Percentiles rank a stretch among this genome's conserved stretches.
Conservation (phyloP, 345 rosid genomes). For the Linum tenue region DNA sequence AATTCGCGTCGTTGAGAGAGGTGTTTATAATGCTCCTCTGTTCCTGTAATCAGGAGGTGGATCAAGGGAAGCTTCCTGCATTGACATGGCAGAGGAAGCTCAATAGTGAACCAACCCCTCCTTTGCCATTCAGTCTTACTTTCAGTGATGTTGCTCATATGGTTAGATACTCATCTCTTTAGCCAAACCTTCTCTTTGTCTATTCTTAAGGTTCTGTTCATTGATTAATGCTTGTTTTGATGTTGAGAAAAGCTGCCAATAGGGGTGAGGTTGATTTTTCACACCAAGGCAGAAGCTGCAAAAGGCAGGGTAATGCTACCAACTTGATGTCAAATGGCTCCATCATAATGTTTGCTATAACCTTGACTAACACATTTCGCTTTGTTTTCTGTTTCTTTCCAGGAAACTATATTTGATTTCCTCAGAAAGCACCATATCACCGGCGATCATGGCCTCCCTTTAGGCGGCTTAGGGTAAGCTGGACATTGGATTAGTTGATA, state of each 20-base stretch:
- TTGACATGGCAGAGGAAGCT: slow-evolving; percentile 53
- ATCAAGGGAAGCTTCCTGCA: slow-evolving; percentile 32
- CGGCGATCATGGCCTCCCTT: slow-evolving; percentile 58
- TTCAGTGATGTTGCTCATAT: slow-evolving; percentile 39
- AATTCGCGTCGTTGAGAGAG: not conserved
- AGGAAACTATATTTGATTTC: slow-evolving; percentile 48
- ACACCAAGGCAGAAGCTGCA: slow-evolving; percentile 41
- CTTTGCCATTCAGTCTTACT: slow-evolving; percentile 28
- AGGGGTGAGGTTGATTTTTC: slow-evolving; percentile 50
- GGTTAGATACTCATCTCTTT: slow-evolving; percentile 28
- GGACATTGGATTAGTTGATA: not conserved
- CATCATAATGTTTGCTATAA: not conserved
- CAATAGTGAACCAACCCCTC: slow-evolving; percentile 27
- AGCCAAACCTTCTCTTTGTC: not conserved
- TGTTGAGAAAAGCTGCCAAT: slow-evolving; percentile 37
- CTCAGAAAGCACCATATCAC: slow-evolving; percentile 38
- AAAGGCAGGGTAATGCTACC: slow-evolving; percentile 50
- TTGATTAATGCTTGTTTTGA: not conserved
- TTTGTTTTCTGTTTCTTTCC: slow-evolving; percentile 8
- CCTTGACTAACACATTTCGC: not conserved
- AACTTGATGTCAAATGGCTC: not conserved
- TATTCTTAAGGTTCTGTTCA: not conserved
- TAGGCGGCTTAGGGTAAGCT: slow-evolving; percentile 71
- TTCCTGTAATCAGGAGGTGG: slow-evolving; percentile 14
- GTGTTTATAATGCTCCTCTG: not conserved